Percentiles rank a stretch among this genome's conserved stretches.
Evolutionary conservation across 345 rosid species (phyloP).

Genomic region (Eutrema yunnanense): DNA sequence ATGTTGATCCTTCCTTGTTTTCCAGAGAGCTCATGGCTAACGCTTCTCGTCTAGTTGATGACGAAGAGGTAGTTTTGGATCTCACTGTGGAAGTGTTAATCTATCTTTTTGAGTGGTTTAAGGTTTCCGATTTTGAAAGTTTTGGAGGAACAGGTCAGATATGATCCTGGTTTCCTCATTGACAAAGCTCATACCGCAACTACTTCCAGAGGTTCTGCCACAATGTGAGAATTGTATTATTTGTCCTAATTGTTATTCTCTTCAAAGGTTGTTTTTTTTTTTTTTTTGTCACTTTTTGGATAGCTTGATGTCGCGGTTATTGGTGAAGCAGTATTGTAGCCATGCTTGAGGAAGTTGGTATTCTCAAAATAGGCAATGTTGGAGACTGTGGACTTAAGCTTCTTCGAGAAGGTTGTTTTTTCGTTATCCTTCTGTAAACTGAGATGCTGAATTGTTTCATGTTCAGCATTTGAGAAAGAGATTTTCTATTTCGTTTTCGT

Average conservation of each 20-base stretch:
- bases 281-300: background rate
- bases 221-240: constrained; percentile 41
- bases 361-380: constrained; percentile 62
- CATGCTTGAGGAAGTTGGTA: constrained; percentile 66
- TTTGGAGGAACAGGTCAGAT: constrained; percentile 49
- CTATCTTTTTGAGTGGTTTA: background rate
- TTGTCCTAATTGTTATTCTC: background rate
- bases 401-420: constrained; percentile 50
- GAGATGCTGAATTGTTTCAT: background rate
- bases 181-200: constrained; percentile 81
- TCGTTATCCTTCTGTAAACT: background rate
- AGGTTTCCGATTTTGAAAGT: background rate
- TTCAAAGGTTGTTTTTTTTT: background rate
- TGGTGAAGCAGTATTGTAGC: constrained; percentile 56
- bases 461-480: background rate
- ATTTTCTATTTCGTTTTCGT: background rate
- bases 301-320: constrained; percentile 17
- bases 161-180: constrained; percentile 71
- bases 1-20: constrained; percentile 87
- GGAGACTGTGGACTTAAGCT: constrained; percentile 87
- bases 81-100: background rate
- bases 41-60: constrained; percentile 49
- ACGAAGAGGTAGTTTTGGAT: constrained; percentile 45
- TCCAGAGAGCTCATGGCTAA: constrained; percentile 67
- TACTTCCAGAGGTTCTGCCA: constrained; percentile 67